These are phyloP conservation scores for Larix kaempferi DNA, from an alignment of 75 land plant species.

Conservation along the genomic window DNA sequence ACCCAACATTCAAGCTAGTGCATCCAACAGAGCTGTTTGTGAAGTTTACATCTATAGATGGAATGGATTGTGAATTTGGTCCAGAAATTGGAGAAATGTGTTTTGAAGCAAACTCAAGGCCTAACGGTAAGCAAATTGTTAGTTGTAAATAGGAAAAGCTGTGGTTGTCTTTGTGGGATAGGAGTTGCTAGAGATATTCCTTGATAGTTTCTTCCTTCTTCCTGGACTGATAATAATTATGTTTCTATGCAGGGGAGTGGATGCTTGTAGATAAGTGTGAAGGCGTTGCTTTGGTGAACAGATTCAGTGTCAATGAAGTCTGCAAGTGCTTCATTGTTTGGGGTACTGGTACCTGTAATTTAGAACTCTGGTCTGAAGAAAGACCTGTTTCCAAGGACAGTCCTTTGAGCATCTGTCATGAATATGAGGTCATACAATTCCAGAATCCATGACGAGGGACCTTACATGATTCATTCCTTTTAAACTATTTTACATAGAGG, in stretches of 20 bases:
- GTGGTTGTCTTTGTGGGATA: neutral
- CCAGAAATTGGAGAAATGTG: constrained; percentile 60
- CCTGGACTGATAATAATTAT: neutral
- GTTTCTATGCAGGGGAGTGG: constrained; percentile 70
- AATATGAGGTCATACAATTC: constrained; percentile 45
- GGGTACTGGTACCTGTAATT: constrained; percentile 72
- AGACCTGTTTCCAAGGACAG: constrained; percentile 75
- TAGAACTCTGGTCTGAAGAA: constrained; percentile 88
- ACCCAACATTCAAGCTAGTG: constrained; percentile 62
- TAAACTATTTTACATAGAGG: too few species aligned
- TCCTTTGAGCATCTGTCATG: constrained; percentile 63
- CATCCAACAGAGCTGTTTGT: constrained; percentile 69
- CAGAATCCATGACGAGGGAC: neutral
- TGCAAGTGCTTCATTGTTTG: constrained; percentile 66
- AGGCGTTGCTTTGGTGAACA: constrained; percentile 56
- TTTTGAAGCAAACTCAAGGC: constrained; percentile 57
- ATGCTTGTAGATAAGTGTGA: constrained; percentile 72
- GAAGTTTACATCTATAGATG: constrained; percentile 60
- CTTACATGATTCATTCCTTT: too few species aligned
- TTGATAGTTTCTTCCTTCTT: neutral
- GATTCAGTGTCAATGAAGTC: constrained; percentile 55
- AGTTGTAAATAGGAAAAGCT: neutral
- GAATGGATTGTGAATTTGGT: constrained; percentile 48
- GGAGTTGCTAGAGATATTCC: neutral
- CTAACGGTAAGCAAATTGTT: constrained; percentile 64